Evolutionary conservation across 768 basidiomycete species (phyloP).

Genomic region (Boletus huronensis): DNA sequence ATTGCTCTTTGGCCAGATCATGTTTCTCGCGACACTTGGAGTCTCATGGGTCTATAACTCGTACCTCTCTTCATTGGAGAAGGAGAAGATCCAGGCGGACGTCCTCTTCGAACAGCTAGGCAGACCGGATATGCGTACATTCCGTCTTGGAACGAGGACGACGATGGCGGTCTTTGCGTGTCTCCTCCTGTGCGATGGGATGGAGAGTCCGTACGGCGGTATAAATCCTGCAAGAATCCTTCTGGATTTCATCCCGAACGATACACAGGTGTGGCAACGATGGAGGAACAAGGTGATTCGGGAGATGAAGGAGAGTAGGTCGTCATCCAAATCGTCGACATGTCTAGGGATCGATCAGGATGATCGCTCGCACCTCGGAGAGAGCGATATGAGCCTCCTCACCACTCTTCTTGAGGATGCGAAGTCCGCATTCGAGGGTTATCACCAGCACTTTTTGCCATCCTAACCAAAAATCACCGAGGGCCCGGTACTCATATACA

Average conservation of each 20-base stretch:
- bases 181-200: conserved; percentile 24
- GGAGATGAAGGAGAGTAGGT: conserved; percentile 13
- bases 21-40: conserved; percentile 32
- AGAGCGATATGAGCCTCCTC: conserved; percentile 13
- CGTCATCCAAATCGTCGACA: background rate
- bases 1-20: conserved; percentile 33
- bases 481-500: background rate
- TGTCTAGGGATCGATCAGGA: conserved; percentile 3
- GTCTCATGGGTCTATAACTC: conserved; percentile 37
- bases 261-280: conserved; percentile 23
- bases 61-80: conserved; percentile 37
- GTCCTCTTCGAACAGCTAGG: conserved; percentile 18
- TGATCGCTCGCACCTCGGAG: conserved; percentile 6
- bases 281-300: conserved; percentile 24
- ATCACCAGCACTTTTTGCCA: background rate
- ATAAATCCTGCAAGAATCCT: conserved; percentile 17
- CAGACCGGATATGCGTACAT: conserved; percentile 16
- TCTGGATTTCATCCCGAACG: conserved; percentile 20
- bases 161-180: conserved; percentile 24
- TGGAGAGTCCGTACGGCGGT: conserved; percentile 13
- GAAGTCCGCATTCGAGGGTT: conserved; percentile 19
- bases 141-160: conserved; percentile 22
- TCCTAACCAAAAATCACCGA: background rate
- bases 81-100: conserved; percentile 25
- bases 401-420: conserved; percentile 19